Conservation (phyloP, 768 basidiomycete genomes). For the Hirschioporus abietinus region DNA sequence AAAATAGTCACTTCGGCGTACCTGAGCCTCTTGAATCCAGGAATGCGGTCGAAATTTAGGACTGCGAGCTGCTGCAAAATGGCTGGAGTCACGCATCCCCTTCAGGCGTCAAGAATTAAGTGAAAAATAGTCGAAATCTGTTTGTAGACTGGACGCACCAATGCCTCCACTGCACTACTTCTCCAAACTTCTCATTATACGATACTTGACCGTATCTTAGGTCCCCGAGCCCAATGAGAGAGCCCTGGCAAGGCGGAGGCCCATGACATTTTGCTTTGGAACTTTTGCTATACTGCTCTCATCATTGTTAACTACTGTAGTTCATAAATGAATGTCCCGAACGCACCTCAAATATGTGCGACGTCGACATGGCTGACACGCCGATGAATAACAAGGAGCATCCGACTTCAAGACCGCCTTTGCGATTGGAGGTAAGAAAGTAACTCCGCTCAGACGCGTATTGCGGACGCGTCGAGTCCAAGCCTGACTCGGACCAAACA, state of each 20-base stretch:
- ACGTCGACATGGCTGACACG: constrained; percentile 16
- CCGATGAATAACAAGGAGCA: neutral
- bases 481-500: neutral
- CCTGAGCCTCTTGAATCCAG: constrained; percentile 50
- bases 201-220: constrained; percentile 60
- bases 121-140: neutral
- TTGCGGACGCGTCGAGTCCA: neutral
- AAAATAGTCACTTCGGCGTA: constrained; percentile 22
- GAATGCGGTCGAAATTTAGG: constrained; percentile 34
- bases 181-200: constrained; percentile 39
- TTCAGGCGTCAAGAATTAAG: constrained; percentile 20
- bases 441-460: too few relatives aligned
- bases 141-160: constrained; percentile 42
- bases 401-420: too few relatives aligned
- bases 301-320: neutral
- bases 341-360: constrained; percentile 24
- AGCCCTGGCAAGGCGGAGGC: constrained; percentile 51
- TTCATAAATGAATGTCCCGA: neutral
- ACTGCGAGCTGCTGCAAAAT: constrained; percentile 48
- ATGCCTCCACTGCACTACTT: constrained; percentile 70
- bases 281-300: constrained; percentile 63
- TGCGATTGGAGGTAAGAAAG: too few relatives aligned
- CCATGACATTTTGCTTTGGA: constrained; percentile 66
- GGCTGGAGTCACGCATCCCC: constrained; percentile 67
- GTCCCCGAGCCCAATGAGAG: constrained; percentile 45